These are phyloP conservation scores for Nannochloris sp. DNA, from an alignment of 139 green algal genomes.

Conservation along the genomic window DNA sequence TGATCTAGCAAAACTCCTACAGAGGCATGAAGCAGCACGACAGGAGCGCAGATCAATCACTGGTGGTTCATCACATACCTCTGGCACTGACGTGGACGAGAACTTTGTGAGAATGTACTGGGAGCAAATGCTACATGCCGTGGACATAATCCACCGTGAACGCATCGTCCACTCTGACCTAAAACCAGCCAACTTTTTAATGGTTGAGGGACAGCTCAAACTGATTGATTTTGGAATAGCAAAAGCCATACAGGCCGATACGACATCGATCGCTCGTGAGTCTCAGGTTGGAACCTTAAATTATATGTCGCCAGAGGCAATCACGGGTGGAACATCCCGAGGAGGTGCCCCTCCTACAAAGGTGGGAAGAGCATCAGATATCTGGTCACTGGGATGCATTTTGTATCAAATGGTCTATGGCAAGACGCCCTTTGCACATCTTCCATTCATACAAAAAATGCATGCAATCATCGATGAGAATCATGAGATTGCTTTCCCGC, in stretches of 20 bases:
- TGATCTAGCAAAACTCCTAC: constrained; percentile 82
- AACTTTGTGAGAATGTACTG: constrained; percentile 97
- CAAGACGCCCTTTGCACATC: constrained; percentile 64
- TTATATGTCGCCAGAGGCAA: constrained; percentile 97
- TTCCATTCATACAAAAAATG: constrained; percentile 91
- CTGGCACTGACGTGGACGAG: constrained; percentile 56
- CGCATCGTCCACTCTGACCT: constrained; percentile 94
- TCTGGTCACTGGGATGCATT: constrained; percentile 95
- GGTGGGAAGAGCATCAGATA: constrained; percentile 78
- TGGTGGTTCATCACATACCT: constrained; percentile 8
- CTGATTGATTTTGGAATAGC: constrained; percentile 99
- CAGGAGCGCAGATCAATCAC: constrained; percentile 8
- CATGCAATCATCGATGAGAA: constrained; percentile 76
- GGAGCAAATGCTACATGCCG: constrained; percentile 94
- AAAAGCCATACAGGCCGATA: constrained; percentile 81
- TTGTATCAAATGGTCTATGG: constrained; percentile 96
- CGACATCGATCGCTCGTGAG: constrained; percentile 86
- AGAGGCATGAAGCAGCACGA: constrained; percentile 20
- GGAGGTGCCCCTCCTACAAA: constrained; percentile 56
- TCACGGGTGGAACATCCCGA: constrained; percentile 71
- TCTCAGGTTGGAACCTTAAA: constrained; percentile 92
- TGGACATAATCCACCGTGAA: constrained; percentile 83
- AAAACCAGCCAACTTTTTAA: constrained; percentile 95
- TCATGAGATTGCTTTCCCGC: constrained; percentile 54
- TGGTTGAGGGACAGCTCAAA: constrained; percentile 93